Conservation (phyloP, 768 basidiomycete genomes). For the Termitomyces sp. region DNA sequence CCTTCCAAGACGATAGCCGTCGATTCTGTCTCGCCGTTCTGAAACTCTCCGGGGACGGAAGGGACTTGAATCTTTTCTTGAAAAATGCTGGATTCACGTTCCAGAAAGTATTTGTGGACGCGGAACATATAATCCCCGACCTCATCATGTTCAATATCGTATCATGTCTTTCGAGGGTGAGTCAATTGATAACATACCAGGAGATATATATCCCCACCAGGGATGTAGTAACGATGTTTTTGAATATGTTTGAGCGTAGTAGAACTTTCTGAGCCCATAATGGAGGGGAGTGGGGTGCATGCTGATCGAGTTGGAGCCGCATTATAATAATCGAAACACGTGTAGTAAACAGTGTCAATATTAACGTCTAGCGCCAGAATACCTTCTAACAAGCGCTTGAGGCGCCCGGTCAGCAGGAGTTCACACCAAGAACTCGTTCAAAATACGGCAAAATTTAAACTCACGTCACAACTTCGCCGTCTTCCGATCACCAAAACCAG, state of each 20-base stretch:
- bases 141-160: slow-evolving; percentile 25
- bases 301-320: neutral
- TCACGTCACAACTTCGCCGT: neutral
- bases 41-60: slow-evolving; percentile 21
- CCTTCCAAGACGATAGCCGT: slow-evolving; percentile 37
- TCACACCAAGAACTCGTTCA: neutral
- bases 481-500: neutral
- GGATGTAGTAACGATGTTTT: slow-evolving; percentile 44
- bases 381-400: neutral
- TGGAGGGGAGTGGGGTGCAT: neutral
- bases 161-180: neutral
- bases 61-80: slow-evolving; percentile 24
- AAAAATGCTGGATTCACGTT: slow-evolving; percentile 54
- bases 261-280: neutral
- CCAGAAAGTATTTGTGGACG: slow-evolving; percentile 60
- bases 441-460: neutral
- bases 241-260: slow-evolving; percentile 4
- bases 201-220: slow-evolving; percentile 50
- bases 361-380: neutral
- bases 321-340: neutral
- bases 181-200: slow-evolving; percentile 35
- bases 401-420: neutral
- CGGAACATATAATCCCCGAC: slow-evolving; percentile 52
- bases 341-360: neutral
- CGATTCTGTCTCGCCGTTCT: slow-evolving; percentile 33